phyloP scores from a whole-genome alignment of 2,329 filamentous ascomycete genomes.

The Stylonectria norvegica region DNA sequence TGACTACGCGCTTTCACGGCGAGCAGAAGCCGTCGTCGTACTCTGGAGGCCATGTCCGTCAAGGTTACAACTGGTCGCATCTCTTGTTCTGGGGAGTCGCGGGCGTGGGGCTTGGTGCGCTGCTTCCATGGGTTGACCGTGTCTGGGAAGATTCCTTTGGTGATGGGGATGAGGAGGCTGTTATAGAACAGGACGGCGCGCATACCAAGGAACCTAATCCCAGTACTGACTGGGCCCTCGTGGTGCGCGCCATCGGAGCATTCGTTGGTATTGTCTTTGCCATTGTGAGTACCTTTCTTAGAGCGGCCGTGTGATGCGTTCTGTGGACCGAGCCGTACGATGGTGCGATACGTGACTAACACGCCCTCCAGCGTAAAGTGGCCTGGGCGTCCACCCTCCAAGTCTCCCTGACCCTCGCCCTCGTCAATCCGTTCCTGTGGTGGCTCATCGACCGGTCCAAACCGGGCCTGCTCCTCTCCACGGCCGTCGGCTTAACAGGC shows the following conservation, averaged over 20 bases:
- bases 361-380: slow-evolving; percentile 66
- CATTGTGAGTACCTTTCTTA: slow-evolving; percentile 61
- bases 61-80: slow-evolving; percentile 58
- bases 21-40: slow-evolving; percentile 40
- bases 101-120: slow-evolving; percentile 71
- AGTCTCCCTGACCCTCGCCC: slow-evolving; percentile 80
- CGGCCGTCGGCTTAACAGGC: slow-evolving; percentile 68
- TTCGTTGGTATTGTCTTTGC: slow-evolving; percentile 61
- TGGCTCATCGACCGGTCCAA: slow-evolving; percentile 90
- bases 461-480: slow-evolving; percentile 77
- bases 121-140: slow-evolving; percentile 81
- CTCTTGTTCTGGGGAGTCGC: slow-evolving; percentile 77
- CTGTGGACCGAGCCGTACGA: too few relatives aligned
- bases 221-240: slow-evolving; percentile 69
- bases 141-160: slow-evolving; percentile 61
- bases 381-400: slow-evolving; percentile 96
- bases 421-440: slow-evolving; percentile 93
- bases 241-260: slow-evolving; percentile 55
- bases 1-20: slow-evolving; percentile 70
- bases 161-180: slow-evolving; percentile 30
- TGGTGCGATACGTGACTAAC: slow-evolving; percentile 13
- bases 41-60: slow-evolving; percentile 35
- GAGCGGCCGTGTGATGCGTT: too few relatives aligned
- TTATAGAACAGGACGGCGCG: slow-evolving; percentile 26
- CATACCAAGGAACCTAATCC: slow-evolving; percentile 33